Evolutionary conservation across 805 yeast genomes (phyloP), one percentile per base, ranked within the genome.

Genomic region (Candida piceae): DNA sequence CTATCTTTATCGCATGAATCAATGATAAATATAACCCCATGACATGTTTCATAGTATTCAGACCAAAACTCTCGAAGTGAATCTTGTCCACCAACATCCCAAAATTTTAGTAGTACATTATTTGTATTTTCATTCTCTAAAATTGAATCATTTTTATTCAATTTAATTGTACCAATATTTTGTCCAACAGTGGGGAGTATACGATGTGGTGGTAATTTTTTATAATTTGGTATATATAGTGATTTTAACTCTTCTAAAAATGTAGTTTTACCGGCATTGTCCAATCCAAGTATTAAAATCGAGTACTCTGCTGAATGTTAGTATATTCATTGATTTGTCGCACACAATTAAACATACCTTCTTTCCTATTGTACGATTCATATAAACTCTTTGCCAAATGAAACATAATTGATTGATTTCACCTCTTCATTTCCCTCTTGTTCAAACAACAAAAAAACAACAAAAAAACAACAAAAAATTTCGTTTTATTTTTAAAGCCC

Each of bases 21-120:
- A 6, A 26, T 26, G 17, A 26, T 82, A 58, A 90, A 90, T 30
- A 93, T 80, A 25, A 90, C 85, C 0, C 93, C 97, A 60, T 90
- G 97, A 38, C 96, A 84, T 41, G 78, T 82, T 15, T 71, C 68
- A 62, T 80, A 93, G 66, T 90, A 93, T 42, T 85, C 78, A 5
- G 81, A 71, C 98, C 98, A 90, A 70, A 93, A 70, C 20, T 76
- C 66, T 32, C 97, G 69, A 32, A 90, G 66, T n/a, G 83, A 69
- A 54, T 80, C 81, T 60, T 90, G 98, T 10, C 98, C 98, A 9
- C 97, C 97, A 28, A 90, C 78, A 58, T 90, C 98, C 97, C 97
- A 90, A 52, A 93, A 76, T 54, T 88, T 89, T 38, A 93, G 66
- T 39, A 72, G n/a, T n/a, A n/a, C n/a, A n/a, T n/a, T n/a, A n/a